Evolutionary conservation across 1,284 basidiomycete genomes (phyloP), one percentile per base, ranked within the genome.

Genomic region (Ganoderma lucidum): DNA sequence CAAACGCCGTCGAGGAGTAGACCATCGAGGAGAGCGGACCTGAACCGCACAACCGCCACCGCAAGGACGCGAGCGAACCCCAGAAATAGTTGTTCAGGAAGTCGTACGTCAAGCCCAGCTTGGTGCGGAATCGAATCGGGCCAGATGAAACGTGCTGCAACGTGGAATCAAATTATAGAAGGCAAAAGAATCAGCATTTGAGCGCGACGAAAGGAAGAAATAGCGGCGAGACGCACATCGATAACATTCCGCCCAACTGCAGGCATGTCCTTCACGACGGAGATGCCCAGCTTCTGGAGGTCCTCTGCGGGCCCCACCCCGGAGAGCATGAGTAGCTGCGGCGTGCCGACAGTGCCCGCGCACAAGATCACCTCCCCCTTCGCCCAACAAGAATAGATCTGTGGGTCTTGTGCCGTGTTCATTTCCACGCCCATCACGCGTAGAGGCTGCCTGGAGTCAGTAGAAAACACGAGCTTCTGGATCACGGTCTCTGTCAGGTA

Each of bases 301-400:
- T 83, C 77, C 10, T 71, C 68, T 32, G 78, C 69, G 60, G 83
- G 80, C 0, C 87, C 87, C 62, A 88, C 80, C 12, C 87, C 87
- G 12, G 84, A 86, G 23, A 87, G 78, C 70, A 87, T 78, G 6
- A 88, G 80, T 2, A 87, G 74, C 41, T 83, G 83, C 15, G 87
- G 85, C 9, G 84, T 83, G 35, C 82, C 80, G 62, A 87, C 76
- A 0, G 81, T 71, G 6, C 86, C 87, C 4, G 81, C 83, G 64
- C 81, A 81, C 0, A 88, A 69, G n/a, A 84, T 78, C 23, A 86
- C 78, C 67, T 85, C 84, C 42, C 78, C 78, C 30, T 55, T 78
- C 1, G 81, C 83, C 1, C 56, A 62, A 14, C 80, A 78, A 30
- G 71, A 69, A 66, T 73, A 84, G 10, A 75, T 73, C 10, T 73